Evolutionary conservation across 768 basidiomycete species (phyloP).

Genomic region (Termitomyces sp.): DNA sequence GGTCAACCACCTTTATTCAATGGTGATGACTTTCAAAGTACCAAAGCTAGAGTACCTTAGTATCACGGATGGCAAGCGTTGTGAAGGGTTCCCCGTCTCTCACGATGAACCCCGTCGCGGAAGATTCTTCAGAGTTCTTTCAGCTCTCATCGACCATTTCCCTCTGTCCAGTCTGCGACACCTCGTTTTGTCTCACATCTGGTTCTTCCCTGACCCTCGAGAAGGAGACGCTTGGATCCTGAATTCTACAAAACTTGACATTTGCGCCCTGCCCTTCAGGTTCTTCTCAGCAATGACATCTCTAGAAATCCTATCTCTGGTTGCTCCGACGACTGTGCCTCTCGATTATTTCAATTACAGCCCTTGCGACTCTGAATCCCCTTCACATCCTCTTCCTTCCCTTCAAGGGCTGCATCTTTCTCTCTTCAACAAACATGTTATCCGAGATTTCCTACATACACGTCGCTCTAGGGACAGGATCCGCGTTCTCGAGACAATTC

Average conservation of each 20-base stretch:
- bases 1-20: not conserved
- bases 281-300: constrained; percentile 6
- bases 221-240: not conserved
- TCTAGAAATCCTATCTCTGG: constrained; percentile 2
- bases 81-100: not conserved
- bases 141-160: constrained; percentile 1
- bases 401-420: not conserved
- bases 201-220: not conserved
- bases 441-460: constrained; percentile 2
- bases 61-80: constrained; percentile 1
- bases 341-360: constrained; percentile 7
- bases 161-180: not conserved
- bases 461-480: not conserved
- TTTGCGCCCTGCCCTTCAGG: not conserved
- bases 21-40: constrained; percentile 1
- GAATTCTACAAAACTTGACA: not conserved
- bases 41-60: constrained; percentile 1
- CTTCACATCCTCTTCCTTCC: not conserved
- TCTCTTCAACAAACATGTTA: constrained; percentile 5
- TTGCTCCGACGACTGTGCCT: constrained; percentile 3
- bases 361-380: not conserved
- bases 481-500: not conserved
- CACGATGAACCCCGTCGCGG: not conserved
- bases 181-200: constrained; percentile 3
- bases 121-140: not conserved